These are phyloP conservation scores for Ceratonia siliqua DNA, from an alignment of 306 rosid genomes.

Conservation along the genomic window DNA sequence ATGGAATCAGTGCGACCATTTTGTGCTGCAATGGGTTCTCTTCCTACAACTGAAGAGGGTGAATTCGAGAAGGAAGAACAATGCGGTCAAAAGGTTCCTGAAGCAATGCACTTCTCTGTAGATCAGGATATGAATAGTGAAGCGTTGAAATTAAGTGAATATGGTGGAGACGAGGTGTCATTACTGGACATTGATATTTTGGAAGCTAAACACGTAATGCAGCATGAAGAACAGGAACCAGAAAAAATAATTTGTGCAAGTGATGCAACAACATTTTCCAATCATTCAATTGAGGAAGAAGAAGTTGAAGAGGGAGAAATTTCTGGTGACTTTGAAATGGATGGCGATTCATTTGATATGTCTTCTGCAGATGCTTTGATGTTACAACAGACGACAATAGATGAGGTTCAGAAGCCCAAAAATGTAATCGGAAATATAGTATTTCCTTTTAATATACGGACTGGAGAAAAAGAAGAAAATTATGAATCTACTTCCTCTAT, in stretches of 20 bases:
- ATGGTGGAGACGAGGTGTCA: constrained; percentile 5
- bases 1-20: constrained; percentile 31
- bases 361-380: constrained; percentile 40
- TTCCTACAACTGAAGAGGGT: constrained; percentile 36
- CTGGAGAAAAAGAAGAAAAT: constrained; percentile 35
- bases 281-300: constrained; percentile 35
- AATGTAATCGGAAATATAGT: constrained; percentile 23
- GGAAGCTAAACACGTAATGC: constrained; percentile 29
- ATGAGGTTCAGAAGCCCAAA: constrained; percentile 36
- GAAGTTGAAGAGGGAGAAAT: constrained; percentile 86
- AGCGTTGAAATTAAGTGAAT: constrained; percentile 29
- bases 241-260: constrained; percentile 15
- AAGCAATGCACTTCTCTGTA: constrained; percentile 19
- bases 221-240: constrained; percentile 24
- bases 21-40: constrained; percentile 19
- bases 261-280: constrained; percentile 28
- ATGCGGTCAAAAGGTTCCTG: constrained; percentile 32
- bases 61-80: constrained; percentile 38
- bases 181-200: constrained; percentile 8
- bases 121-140: constrained; percentile 32
- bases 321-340: constrained; percentile 46
- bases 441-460: constrained; percentile 17
- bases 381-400: constrained; percentile 33
- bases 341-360: constrained; percentile 38
- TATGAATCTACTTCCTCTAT: constrained; percentile 28